These are phyloP conservation scores for Leishmania arabica DNA, from an alignment of 208 protist genomes.

Conservation along the genomic window DNA sequence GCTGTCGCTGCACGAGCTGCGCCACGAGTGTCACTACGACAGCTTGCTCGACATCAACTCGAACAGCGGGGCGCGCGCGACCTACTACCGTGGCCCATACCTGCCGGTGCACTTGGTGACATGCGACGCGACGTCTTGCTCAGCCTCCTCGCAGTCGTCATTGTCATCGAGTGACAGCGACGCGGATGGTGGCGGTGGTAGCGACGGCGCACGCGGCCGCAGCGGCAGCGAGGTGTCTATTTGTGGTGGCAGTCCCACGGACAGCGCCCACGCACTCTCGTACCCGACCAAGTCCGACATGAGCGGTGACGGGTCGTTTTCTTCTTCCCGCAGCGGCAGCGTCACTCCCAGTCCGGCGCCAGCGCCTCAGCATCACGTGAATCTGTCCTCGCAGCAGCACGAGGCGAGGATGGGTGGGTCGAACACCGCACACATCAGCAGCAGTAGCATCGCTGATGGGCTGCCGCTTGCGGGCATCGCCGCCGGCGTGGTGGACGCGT, in stretches of 20 bases:
- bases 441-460: conserved; percentile 1
- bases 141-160: conserved; percentile 1
- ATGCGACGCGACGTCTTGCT: conserved; percentile 13
- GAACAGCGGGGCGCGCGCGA: conserved; percentile 39
- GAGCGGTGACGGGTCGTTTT: not conserved
- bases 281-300: not conserved
- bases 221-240: not conserved
- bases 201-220: conserved; percentile 6
- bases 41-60: conserved; percentile 47
- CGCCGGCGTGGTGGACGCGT: not conserved
- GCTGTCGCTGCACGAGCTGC: conserved; percentile 22
- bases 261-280: not conserved
- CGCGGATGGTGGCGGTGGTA: not conserved
- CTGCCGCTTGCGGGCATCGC: not conserved
- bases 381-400: not conserved
- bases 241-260: not conserved
- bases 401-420: not conserved
- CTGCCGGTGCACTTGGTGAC: conserved; percentile 35
- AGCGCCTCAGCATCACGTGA: not conserved
- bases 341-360: conserved; percentile 6
- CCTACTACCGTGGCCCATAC: conserved; percentile 50
- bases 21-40: conserved; percentile 25
- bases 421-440: not conserved
- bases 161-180: conserved; percentile 7
- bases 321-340: conserved; percentile 3